These are phyloP conservation scores for Corymbia citriodora DNA, from an alignment of 441 rosid species.

Conservation along the genomic window DNA sequence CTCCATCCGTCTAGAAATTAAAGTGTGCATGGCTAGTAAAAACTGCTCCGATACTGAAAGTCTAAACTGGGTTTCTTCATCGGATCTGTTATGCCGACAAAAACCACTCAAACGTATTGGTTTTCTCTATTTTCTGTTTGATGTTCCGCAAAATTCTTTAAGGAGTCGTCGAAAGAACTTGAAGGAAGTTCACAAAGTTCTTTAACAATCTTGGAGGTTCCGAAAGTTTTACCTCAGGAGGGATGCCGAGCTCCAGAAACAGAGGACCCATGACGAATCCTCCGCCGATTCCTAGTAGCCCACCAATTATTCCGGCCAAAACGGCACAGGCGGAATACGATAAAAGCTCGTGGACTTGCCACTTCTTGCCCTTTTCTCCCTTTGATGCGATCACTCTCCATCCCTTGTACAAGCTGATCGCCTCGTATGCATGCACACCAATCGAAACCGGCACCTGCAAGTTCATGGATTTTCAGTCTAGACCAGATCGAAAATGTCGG, in stretches of 20 bases:
- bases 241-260: not conserved
- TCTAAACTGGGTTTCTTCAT: not conserved
- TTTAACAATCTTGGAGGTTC: not conserved
- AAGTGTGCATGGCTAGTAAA: not conserved
- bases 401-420: not conserved
- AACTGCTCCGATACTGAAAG: not conserved
- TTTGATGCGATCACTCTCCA: not conserved
- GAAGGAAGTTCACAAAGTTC: not conserved
- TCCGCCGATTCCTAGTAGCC: not conserved
- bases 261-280: conserved; percentile 1
- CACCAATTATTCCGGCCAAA: not conserved
- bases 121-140: not conserved
- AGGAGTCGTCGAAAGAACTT: not conserved
- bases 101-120: not conserved
- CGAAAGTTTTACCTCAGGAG: not conserved
- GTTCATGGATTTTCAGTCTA: not conserved
- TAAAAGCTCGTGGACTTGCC: not conserved
- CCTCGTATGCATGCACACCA: not conserved
- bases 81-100: rapidly evolving
- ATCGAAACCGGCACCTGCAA: not conserved
- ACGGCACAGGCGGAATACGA: not conserved
- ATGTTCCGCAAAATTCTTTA: not conserved
- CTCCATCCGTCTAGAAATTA: not conserved
- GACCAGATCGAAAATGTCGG: not conserved
- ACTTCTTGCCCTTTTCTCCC: not conserved